Base-by-base conservation (phyloP, 2,329 filamentous ascomycete species). In the Ceratocystis papillata region DNA sequence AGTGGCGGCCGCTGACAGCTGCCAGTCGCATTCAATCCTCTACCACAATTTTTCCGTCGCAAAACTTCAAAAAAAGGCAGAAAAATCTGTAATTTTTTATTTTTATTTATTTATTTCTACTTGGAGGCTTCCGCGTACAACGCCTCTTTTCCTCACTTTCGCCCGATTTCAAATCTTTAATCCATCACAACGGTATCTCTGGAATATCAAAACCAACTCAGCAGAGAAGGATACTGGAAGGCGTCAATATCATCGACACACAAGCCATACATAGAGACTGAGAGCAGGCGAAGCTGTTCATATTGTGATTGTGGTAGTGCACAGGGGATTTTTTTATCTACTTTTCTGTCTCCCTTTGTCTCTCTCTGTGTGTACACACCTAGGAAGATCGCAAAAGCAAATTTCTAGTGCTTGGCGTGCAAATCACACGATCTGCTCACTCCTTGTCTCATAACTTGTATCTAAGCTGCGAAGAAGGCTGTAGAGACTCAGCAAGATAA, bases 41-140 rank as follows among this genome's bases (percentile, higher is more conserved):
- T 6, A n/a, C 20, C 12, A 53, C 62, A 63, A 64, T 61, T 64
- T 64, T 64, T 63, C 53, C 53, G 41, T 61, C 28, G 28, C 61
- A 44, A 5, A 64, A 30, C 20, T 28, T 5, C 17, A 62, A 25
- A 30, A 20, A 17, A 44, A 65, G 50, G 2, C 20, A 50, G 41
- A 48, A 50, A 53, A 48, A 59, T 33, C 12, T 37, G 30, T 5
- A 37, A 33, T 59, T 15, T 2, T 12, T 12, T 25, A 1, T 50
- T 20, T 50, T 50, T 8, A n/a, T 8, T 25, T 20, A 22, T 53
- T 20, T 53, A 3, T 10, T 53, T 22, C n/a, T 25, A 12, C 25
- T 53, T 25, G 20, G 8, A 10, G 22, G 48, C n/a, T 53, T 53
- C 37, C 22, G 3, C 48, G 12, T 53, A 22, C 17, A 48, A 15